Base-by-base conservation (phyloP, 108 stramenopile genomes). In the Nannochloropsis oceanica region DNA sequence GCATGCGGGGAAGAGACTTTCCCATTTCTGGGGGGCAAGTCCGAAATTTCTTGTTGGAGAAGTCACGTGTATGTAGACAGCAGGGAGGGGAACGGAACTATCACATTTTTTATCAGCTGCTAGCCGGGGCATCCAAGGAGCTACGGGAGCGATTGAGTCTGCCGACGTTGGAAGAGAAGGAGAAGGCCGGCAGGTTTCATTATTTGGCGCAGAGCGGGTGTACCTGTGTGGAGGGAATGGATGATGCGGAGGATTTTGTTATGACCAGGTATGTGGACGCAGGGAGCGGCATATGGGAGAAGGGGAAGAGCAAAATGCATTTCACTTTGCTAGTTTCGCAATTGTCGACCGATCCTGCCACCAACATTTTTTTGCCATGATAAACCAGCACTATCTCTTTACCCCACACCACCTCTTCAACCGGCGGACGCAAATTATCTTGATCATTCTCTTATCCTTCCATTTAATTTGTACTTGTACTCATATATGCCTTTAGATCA, bases 101-200 rank as follows among this genome's bases (percentile, higher is more conserved):
- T 89, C 96, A 97, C 85, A 91, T 97, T n/a, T 96, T 97, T 89
- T 97, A 97, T 86, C 94, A 95, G 87, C 86, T 95, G 13, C 84
- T 94, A 13, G 88, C 82, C 14, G 94, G 92, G 1, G 82, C 92
- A 18, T 73, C 59, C 7, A 10, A 73, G 59, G 94, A 93, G 0
- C 92, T 92, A 27, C 92, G 95, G 12, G 95, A 95, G 85, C 95
- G 89, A 73, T 89, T 91, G 43, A 92, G 91, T 27, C 93, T 93
- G 89, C 59, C 59, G n/a, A n/a, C 59, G 59, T 18, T n/a, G n/a
- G n/a, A 0, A n/a, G 59, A 73, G 18, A 9, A 73, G 59, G 59
- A 73, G 22, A 73, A 73, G 59, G 59, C 59, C 5, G n/a, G n/a
- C n/a, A 73, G n/a, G 59, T 73, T 73, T n/a, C n/a, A 73, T n/a